A percentile compares a stretch with the other conserved stretches of the same genome.
Evolutionary conservation across 768 basidiomycete genomes (phyloP).

Genomic region (Dentipellis sp.): DNA sequence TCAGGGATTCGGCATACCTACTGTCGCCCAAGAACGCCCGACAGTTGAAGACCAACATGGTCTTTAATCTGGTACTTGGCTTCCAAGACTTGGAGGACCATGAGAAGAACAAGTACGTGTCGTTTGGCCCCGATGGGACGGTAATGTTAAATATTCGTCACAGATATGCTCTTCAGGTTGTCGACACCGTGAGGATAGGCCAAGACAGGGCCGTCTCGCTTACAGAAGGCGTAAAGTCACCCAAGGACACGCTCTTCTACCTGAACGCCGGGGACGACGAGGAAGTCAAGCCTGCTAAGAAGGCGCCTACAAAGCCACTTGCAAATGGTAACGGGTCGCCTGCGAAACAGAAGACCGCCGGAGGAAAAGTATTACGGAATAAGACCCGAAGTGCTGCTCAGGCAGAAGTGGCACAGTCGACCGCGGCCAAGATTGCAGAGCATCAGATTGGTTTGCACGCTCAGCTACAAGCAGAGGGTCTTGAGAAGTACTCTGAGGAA

Average conservation of each 20-base stretch:
- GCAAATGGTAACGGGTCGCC: slow-evolving; percentile 56
- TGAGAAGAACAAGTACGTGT: slow-evolving; percentile 60
- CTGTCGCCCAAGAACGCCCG: slow-evolving; percentile 75
- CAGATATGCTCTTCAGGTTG: slow-evolving; percentile 83
- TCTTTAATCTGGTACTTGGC: slow-evolving; percentile 76
- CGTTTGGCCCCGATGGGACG: no score
- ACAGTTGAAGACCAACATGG: slow-evolving; percentile 68
- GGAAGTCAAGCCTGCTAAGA: slow-evolving; percentile 46
- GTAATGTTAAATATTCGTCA: background rate
- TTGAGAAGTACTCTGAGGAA: slow-evolving; percentile 78
- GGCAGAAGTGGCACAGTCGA: slow-evolving; percentile 74
- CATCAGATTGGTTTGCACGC: slow-evolving; percentile 83
- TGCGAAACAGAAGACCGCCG: slow-evolving; percentile 63
- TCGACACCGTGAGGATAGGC: slow-evolving; percentile 81
- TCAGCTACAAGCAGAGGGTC: slow-evolving; percentile 66
- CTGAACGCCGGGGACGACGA: slow-evolving; percentile 47
- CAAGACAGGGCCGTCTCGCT: slow-evolving; percentile 55
- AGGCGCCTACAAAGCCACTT: slow-evolving; percentile 36
- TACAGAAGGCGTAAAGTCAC: slow-evolving; percentile 76
- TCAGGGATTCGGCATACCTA: slow-evolving; percentile 80
- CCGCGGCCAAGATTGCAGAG: slow-evolving; percentile 69
- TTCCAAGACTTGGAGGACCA: slow-evolving; percentile 76
- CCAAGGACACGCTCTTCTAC: slow-evolving; percentile 88
- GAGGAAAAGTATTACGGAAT: slow-evolving; percentile 80
- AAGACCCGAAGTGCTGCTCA: slow-evolving; percentile 85